Percentiles rank a stretch among this genome's conserved stretches.
phyloP scores from a whole-genome alignment of 345 rosid genomes.

The Erodium maritimum region DNA sequence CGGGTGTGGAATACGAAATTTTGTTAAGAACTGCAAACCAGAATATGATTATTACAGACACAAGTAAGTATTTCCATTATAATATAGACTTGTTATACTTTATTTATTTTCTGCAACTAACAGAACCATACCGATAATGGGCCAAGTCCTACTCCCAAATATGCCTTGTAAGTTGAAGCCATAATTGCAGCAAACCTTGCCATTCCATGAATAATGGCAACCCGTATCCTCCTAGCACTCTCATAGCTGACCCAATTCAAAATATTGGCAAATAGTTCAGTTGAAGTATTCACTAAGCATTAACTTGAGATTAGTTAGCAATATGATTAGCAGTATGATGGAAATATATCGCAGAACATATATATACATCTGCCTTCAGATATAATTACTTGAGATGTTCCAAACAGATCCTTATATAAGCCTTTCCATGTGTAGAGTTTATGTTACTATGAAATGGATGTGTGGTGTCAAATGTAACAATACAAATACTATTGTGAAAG shows the following conservation, averaged over 20 bases:
- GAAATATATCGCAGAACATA: neutral
- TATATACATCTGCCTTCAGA: neutral
- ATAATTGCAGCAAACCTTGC: slow-evolving; percentile 92
- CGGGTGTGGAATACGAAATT: slow-evolving; percentile 78
- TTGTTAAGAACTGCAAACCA: slow-evolving; percentile 59
- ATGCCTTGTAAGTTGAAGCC: slow-evolving; percentile 94
- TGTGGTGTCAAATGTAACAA: neutral
- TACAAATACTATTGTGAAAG: neutral
- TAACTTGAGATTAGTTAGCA: neutral
- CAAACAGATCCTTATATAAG: neutral
- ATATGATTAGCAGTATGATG: neutral
- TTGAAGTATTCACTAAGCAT: neutral
- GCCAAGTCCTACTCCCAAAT: slow-evolving; percentile 93
- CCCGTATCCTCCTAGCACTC: slow-evolving; percentile 63
- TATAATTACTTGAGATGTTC: neutral
- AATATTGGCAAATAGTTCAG: neutral
- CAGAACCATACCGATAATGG: slow-evolving; percentile 55
- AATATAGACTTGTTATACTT: slow-evolving; percentile 2
- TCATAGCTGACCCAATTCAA: slow-evolving; percentile 42
- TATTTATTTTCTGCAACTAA: slow-evolving; percentile 1
- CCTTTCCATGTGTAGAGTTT: neutral
- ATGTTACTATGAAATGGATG: neutral
- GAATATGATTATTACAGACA: slow-evolving; percentile 3
- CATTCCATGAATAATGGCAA: slow-evolving; percentile 74
- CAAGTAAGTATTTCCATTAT: neutral